Base-by-base conservation (phyloP, 108 stramenopile species). In the Nitzschia palea region DNA sequence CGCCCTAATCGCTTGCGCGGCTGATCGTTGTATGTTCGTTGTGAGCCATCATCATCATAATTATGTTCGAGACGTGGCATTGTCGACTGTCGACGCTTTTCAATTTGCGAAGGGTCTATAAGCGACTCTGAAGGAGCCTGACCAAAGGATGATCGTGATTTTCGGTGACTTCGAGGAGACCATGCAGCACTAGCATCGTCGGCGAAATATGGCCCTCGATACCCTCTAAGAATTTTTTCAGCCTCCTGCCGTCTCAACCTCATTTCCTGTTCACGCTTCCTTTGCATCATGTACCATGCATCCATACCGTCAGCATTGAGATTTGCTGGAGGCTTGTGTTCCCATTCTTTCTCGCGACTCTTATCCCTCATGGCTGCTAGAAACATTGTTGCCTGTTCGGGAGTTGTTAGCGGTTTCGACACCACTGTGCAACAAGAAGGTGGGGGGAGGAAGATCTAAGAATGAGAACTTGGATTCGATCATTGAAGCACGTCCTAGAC, bases 241-340 rank as follows among this genome's bases (percentile, higher is more conserved):
- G 85, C 85, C 42, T 86, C 85, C 27, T 77, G 40, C 0, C 79
- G 75, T 29, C 77, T 40, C 48, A 55, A 54, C 32, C 71, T 65
- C 25, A 80, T 36, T 70, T 86, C 85, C 31, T 62, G 32, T 32
- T 82, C 78, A 9, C 76, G 68, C n/a, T 77, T 29, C 5, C 67
- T 58, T 69, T 86, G 85, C 55, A 65, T 61, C 58, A 76, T 65
- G 0, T 76, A 77, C 78, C 81, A 86, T 9, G 78, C 70, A 61
- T 77, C 73, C 17, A 80, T 50, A 37, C 78, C 85, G 30, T 74
- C 75, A 32, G 73, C 55, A 0, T 45, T 45, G 2, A 83, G 42
- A 53, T 71, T 0, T 0, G 79, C 22, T 0, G 76, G 76, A 9
- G 77, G 83, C 22, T 54, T 67, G 28, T 34, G 20, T 34, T 65